Evolutionary conservation across 192 early-diverging fungal genomes (phyloP).

Genomic region (Funneliformis mosseae): DNA sequence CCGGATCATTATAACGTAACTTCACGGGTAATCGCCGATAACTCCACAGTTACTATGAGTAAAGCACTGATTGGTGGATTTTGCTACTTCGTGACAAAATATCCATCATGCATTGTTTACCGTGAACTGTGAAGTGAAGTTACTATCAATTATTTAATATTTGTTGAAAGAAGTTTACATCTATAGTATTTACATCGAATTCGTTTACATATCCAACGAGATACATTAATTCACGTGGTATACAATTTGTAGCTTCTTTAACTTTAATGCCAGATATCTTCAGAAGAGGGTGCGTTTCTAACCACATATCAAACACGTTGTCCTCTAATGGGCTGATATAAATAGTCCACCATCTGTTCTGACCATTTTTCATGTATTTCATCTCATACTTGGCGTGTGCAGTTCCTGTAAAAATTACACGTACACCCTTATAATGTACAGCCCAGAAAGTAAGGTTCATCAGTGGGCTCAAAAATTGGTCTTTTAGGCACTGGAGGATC

Average conservation of each 20-base stretch:
- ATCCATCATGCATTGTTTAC: too few relatives aligned
- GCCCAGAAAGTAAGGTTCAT: constrained; percentile 32
- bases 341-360: constrained; percentile 10
- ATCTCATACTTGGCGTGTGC: constrained; percentile 34
- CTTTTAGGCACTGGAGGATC: constrained; percentile 21
- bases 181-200: constrained; percentile 16
- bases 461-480: constrained; percentile 30
- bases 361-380: constrained; percentile 30
- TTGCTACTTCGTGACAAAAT: too few relatives aligned
- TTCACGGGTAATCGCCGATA: too few relatives aligned
- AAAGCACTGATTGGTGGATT: too few relatives aligned
- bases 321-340: constrained; percentile 36
- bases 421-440: constrained; percentile 32
- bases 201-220: constrained; percentile 19
- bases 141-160: constrained; percentile 7
- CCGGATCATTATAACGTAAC: too few relatives aligned
- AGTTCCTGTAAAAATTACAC: constrained; percentile 39
- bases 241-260: constrained; percentile 36
- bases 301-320: constrained; percentile 28
- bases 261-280: constrained; percentile 1
- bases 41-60: too few relatives aligned
- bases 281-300: constrained; percentile 28
- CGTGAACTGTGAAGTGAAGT: too few relatives aligned
- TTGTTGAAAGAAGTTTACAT: constrained; percentile 19
- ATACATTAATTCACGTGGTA: constrained; percentile 37